Evolutionary conservation across 2,329 filamentous ascomycete genomes (phyloP), one percentile per base, ranked within the genome.

Genomic region (Metarhizium brunneum): DNA sequence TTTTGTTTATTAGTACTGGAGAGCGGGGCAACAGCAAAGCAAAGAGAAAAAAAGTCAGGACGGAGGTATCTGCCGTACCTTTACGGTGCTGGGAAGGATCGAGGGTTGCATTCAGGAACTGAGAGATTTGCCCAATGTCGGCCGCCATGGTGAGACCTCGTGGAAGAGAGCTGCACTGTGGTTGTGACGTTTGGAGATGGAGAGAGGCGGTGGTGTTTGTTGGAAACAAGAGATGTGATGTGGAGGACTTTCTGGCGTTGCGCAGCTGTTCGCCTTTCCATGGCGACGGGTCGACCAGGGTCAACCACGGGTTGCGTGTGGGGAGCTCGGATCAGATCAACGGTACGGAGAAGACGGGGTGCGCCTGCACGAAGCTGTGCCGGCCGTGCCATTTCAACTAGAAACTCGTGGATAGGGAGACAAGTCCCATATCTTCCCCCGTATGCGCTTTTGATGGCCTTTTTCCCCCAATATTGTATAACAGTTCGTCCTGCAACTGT

Each of bases 91-190:
- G 85, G 60, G 82, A 78, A 18, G 90, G 90, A 73, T 96, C 90
- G 66, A 97, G 82, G 65, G 91, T 97, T 65, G 90, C 90, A 73
- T 95, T 83, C 61, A 99, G 85, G 71, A 97, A 81, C 79, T 90
- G 84, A 60, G 90, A 87, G 71, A 96, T 77, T 58, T 75, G 73
- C 63, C 74, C 75, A 66, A 83, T 76, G 62, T 81, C 75, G 62
- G 78, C 73, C 67, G 80, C 78, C 81, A 84, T 84, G 67, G 62
- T 78, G 68, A 66, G 51, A 57, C 55, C 57, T 55, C 56, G 49
- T 35, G 53, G 36, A 50, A 49, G 58, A 56, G 54, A 62, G 57
- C 60, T 60, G 52, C 59, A 56, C 52, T 57, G 59, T 50, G 60
- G 59, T 55, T 57, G 56, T 58, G 60, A 52, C 48, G 42, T 50